phyloP scores from a whole-genome alignment of 306 rosid species.

The Cucumis cinereus region DNA sequence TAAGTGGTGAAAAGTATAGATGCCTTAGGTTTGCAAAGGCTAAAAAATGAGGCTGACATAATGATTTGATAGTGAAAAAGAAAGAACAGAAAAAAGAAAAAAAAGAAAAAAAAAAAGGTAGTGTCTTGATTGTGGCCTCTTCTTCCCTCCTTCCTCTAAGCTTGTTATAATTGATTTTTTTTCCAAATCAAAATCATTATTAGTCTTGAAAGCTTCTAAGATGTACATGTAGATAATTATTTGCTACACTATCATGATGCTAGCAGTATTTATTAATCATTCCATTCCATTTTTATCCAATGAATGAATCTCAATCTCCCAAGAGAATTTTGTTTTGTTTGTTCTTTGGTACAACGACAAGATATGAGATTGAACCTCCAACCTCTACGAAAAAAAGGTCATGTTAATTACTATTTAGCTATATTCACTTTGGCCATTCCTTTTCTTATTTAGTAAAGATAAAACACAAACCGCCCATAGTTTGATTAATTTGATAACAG shows the following conservation, averaged over 20 bases:
- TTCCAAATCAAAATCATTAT: not conserved
- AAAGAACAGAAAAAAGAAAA: not conserved
- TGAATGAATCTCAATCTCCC: not conserved
- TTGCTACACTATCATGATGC: not conserved
- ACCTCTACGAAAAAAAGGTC: too few relatives aligned
- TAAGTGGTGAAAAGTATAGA: slow-evolving; percentile 93
- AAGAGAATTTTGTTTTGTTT: not conserved
- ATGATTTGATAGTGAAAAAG: not conserved
- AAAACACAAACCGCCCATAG: not conserved
- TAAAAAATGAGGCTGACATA: slow-evolving; percentile 47
- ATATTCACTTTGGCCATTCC: not conserved
- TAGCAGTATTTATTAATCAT: not conserved
- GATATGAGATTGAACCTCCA: too few relatives aligned
- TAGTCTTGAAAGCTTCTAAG: not conserved
- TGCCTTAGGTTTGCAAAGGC: slow-evolving; percentile 95
- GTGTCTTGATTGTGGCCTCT: not conserved
- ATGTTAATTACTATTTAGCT: too few relatives aligned
- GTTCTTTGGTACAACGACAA: too few relatives aligned
- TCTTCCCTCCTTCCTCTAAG: slow-evolving; percentile 2
- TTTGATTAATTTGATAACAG: not conserved
- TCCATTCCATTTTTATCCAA: not conserved
- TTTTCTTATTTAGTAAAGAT: not conserved
- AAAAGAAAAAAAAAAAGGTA: not conserved
- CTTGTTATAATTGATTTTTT: not conserved
- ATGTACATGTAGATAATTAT: slow-evolving; percentile 1